phyloP scores from a whole-genome alignment of 352 stramenopile genomes.

The Phytophthora macrochlamydospora region DNA sequence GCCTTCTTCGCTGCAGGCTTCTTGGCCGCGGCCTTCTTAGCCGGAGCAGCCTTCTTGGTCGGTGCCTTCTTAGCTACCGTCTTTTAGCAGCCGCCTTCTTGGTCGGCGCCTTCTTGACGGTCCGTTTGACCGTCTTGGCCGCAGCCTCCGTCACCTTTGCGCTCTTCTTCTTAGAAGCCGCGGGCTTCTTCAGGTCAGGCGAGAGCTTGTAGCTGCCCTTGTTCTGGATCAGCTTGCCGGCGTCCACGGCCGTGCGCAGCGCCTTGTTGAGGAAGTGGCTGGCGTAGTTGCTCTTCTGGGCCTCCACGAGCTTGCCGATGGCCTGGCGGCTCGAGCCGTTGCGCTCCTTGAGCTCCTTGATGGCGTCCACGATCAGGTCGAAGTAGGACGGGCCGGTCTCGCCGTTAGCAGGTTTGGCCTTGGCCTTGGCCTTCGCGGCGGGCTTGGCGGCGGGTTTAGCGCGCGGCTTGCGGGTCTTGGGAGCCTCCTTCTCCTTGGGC shows the following conservation, averaged over 20 bases:
- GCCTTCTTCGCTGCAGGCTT: conserved; percentile 44
- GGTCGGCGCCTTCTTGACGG: conserved; percentile 57
- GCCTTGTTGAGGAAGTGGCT: conserved; percentile 90
- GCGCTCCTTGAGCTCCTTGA: conserved; percentile 92
- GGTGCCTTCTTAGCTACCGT: conserved; percentile 49
- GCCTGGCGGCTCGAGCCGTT: conserved; percentile 91
- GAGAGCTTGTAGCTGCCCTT: conserved; percentile 89
- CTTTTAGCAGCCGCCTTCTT: conserved; percentile 82
- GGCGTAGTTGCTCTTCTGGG: conserved; percentile 83
- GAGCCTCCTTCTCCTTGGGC: conserved; percentile 34
- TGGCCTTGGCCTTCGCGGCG: conserved; percentile 32
- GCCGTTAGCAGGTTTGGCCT: conserved; percentile 32
- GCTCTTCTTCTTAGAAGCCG: conserved; percentile 62
- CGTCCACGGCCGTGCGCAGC: conserved; percentile 88
- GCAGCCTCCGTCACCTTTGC: conserved; percentile 65
- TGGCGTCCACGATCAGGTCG: conserved; percentile 90
- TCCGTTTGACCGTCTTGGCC: conserved; percentile 52
- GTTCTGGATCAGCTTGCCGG: conserved; percentile 87
- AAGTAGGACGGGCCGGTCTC: conserved; percentile 81
- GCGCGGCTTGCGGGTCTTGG: conserved; percentile 26
- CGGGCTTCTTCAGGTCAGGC: conserved; percentile 66
- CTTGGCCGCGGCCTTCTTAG: conserved; percentile 58
- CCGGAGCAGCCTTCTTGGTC: conserved; percentile 35
- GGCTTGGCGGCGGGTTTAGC: conserved; percentile 18
- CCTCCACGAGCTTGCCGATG: conserved; percentile 91